Percentiles rank a stretch among this genome's conserved stretches.
Evolutionary conservation across 164 flowering plant species (phyloP).

Genomic region (Umbellularia californica): DNA sequence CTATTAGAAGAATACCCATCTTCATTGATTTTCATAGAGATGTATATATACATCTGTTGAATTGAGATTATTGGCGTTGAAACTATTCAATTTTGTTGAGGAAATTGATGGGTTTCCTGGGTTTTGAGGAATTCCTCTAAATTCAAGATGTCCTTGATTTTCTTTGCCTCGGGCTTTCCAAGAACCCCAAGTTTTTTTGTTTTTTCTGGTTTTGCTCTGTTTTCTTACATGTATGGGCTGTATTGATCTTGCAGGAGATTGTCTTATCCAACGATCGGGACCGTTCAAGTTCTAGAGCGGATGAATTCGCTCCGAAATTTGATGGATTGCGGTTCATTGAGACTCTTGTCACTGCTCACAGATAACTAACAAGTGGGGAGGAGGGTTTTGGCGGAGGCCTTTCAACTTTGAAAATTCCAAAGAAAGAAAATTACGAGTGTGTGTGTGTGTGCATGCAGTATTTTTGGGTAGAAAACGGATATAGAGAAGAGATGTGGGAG

Average conservation of each 20-base stretch:
- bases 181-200: not conserved
- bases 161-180: not conserved
- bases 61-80: not conserved
- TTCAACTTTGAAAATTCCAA: no score
- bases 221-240: not conserved
- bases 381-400: not conserved
- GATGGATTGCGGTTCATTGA: slow-evolving; percentile 49
- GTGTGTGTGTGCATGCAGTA: no score
- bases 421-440: no score
- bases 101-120: not conserved
- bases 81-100: no score
- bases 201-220: not conserved
- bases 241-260: slow-evolving; percentile 3
- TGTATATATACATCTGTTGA: not conserved
- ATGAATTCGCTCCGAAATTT: slow-evolving; percentile 33
- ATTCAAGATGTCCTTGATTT: not conserved
- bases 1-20: not conserved
- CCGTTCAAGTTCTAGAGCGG: slow-evolving; percentile 11
- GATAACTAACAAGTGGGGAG: slow-evolving; percentile 22
- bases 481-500: no score
- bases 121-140: no score
- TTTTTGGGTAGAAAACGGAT: no score
- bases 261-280: slow-evolving; percentile 7
- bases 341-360: slow-evolving; percentile 44
- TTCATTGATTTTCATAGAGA: not conserved